Evolutionary conservation across 1,139 yeast genomes (phyloP).

Genomic region (Hansenula sp.): DNA sequence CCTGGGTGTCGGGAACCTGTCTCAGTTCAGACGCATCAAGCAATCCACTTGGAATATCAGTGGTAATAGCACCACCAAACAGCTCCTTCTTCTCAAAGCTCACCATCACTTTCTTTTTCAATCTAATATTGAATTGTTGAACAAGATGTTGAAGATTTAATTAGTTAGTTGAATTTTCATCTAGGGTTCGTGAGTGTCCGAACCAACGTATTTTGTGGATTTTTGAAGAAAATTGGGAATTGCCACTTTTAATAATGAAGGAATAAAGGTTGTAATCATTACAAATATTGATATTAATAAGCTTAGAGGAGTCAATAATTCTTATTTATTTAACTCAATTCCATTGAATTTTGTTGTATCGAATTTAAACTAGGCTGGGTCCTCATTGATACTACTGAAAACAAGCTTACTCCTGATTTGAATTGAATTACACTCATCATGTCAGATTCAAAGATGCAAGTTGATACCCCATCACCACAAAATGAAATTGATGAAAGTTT

Average conservation of each 20-base stretch:
- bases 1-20: constrained; percentile 87
- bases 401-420: too few relatives aligned
- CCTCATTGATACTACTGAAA: too few relatives aligned
- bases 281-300: too few relatives aligned
- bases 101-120: constrained; percentile 3
- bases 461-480: constrained; percentile 22
- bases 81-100: constrained; percentile 24
- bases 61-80: constrained; percentile 78
- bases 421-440: constrained; percentile 5
- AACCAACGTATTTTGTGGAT: too few relatives aligned
- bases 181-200: too few relatives aligned
- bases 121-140: neutral
- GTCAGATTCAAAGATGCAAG: constrained; percentile 20
- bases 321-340: too few relatives aligned
- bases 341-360: too few relatives aligned
- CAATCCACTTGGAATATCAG: constrained; percentile 49
- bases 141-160: too few relatives aligned
- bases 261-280: too few relatives aligned
- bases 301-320: too few relatives aligned
- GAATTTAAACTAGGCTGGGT: too few relatives aligned
- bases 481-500: constrained; percentile 81
- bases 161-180: neutral
- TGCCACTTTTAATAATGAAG: neutral
- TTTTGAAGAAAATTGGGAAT: neutral
- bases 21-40: constrained; percentile 71